Conservation (phyloP, 352 stramenopile genomes). For the Elongisporangium prolatum region DNA sequence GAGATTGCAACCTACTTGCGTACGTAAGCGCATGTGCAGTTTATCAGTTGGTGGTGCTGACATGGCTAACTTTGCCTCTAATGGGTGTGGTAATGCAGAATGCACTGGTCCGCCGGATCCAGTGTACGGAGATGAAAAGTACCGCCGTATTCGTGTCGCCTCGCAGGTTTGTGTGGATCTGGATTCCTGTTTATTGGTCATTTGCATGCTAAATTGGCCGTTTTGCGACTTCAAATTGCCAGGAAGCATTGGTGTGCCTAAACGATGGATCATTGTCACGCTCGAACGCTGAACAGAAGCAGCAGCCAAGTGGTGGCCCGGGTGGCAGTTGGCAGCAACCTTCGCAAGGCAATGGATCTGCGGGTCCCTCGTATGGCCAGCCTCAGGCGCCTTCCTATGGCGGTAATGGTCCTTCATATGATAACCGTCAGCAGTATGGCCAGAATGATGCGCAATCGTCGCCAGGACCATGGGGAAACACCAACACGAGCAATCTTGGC, state of each 20-base stretch:
- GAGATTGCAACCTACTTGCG: conserved; percentile 67
- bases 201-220: not conserved
- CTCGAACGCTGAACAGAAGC: conserved; percentile 28
- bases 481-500: not conserved
- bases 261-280: conserved; percentile 64
- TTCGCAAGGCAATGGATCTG: not conserved
- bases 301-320: conserved; percentile 17
- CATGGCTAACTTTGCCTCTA: conserved; percentile 5
- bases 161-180: conserved; percentile 34
- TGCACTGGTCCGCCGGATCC: conserved; percentile 71
- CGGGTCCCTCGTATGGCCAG: not conserved
- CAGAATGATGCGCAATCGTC: not conserved
- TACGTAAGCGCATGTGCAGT: conserved; percentile 22
- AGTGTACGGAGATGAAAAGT: conserved; percentile 79
- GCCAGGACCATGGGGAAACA: not conserved
- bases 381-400: not conserved
- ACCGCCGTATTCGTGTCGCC: conserved; percentile 77
- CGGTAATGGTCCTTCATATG: not conserved
- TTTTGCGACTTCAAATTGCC: not conserved
- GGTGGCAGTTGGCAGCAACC: not conserved
- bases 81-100: conserved; percentile 30
- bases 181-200: conserved; percentile 10
- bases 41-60: conserved; percentile 3
- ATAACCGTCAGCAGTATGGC: not conserved
- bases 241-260: conserved; percentile 77